These are phyloP conservation scores for Pelagophyceae sp. DNA, from an alignment of 352 stramenopile genomes.

Conservation along the genomic window DNA sequence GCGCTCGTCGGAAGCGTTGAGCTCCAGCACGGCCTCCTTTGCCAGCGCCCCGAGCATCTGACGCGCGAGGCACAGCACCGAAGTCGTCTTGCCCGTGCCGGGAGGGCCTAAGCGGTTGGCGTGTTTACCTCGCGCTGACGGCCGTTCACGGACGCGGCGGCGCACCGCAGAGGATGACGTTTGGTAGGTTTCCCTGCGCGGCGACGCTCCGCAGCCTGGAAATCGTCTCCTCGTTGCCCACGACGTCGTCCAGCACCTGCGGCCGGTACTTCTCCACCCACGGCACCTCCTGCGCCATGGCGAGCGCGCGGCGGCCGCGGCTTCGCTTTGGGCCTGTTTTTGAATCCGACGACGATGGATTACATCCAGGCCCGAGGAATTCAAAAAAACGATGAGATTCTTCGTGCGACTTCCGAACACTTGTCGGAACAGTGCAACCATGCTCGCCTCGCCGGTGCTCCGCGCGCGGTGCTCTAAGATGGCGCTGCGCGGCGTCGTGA, in stretches of 20 bases:
- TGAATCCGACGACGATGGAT: no score
- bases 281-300: constrained; percentile 42
- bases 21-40: constrained; percentile 71
- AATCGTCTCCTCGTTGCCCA: constrained; percentile 96
- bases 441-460: no score
- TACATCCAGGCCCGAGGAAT: no score
- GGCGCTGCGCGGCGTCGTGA: constrained; percentile 42
- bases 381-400: no score
- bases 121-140: neutral
- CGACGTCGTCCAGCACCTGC: constrained; percentile 72
- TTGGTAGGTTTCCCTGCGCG: constrained; percentile 91
- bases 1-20: constrained; percentile 95
- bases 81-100: constrained; percentile 84
- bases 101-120: constrained; percentile 59
- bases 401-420: no score
- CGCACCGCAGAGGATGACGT: constrained; percentile 87
- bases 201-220: constrained; percentile 85
- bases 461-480: neutral
- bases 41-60: constrained; percentile 62
- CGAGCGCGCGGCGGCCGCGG: no score
- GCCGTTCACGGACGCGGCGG: constrained; percentile 42
- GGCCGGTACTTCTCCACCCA: constrained; percentile 99
- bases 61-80: constrained; percentile 73
- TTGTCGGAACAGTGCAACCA: no score
- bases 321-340: no score